Evolutionary conservation across 495 filamentous ascomycete genomes (phyloP), one percentile per base, ranked within the genome.

Genomic region (Penicillium bialowiezense): DNA sequence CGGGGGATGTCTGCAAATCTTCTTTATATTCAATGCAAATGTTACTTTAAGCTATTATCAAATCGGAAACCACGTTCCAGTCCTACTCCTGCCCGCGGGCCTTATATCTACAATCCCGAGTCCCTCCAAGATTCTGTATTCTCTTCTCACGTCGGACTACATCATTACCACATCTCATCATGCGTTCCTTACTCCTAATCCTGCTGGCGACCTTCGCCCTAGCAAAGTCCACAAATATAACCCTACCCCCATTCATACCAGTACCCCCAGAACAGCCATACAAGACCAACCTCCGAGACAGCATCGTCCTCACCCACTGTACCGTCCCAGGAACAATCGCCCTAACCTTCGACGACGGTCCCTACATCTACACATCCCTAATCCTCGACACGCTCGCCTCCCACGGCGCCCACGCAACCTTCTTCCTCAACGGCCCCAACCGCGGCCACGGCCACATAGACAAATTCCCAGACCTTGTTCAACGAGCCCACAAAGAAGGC

Each of bases 321-420:
- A 65, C 67, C 0, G 64, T 70, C 3, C 60, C 74, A 1, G 80
- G 78, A 6, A 77, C 78, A 31, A 77, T 90, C 36, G 87, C 87
- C 26, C 54, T 90, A n/a, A 89, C 87, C 8, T 90, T 82, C 60
- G 87, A 91, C 55, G 87, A 91, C 54, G 87, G 87, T 3, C 87
- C 87, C 0, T 84, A 73, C 33, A 68, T 77, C 18, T 89, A 84
- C 60, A 90, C 87, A 1, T 52, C 59, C 19, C 72, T 79, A 28
- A 67, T 90, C 1, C 71, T 91, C 1, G 81, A 89, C 56, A 72
- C 82, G 26, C 70, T 91, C 26, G 68, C 76, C 51, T 65, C 70
- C 41, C 80, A 83, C 52, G 67, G 72, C 13, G 81, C 78, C 35
- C 83, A 78, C 45, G 85, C 80, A 7, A 90, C 87, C 3, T 91